phyloP scores from a whole-genome alignment of 805 yeast genomes.

The Pichia manshurica region DNA sequence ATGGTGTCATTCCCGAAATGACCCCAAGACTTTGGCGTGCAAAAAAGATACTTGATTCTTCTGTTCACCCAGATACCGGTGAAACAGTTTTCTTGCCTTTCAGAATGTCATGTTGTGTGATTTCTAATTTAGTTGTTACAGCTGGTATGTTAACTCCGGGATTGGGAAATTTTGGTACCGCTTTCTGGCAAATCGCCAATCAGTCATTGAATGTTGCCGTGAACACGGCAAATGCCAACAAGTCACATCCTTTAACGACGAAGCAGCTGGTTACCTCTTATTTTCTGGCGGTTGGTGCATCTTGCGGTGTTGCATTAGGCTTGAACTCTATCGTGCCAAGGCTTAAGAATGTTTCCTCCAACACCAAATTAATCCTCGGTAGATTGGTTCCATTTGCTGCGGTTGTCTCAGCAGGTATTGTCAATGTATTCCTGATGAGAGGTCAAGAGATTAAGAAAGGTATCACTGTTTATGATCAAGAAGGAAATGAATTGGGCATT shows the following conservation, averaged over 20 bases:
- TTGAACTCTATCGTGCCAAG: slow-evolving; percentile 87
- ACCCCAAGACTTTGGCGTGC: slow-evolving; percentile 86
- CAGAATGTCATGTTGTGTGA: slow-evolving; percentile 94
- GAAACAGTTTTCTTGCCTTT: slow-evolving; percentile 89
- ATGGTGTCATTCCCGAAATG: slow-evolving; percentile 59
- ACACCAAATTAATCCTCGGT: slow-evolving; percentile 64
- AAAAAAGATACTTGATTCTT: slow-evolving; percentile 80
- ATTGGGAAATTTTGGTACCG: slow-evolving; percentile 80
- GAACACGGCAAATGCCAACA: slow-evolving; percentile 93
- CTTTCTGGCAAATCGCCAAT: slow-evolving; percentile 97
- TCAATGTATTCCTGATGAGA: slow-evolving; percentile 95
- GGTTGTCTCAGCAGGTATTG: slow-evolving; percentile 94
- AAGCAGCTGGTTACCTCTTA: slow-evolving; percentile 74
- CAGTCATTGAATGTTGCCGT: slow-evolving; percentile 96
- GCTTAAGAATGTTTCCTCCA: slow-evolving; percentile 61
- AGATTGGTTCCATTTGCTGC: slow-evolving; percentile 98
- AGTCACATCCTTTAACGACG: slow-evolving; percentile 84
- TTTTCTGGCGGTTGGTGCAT: slow-evolving; percentile 83
- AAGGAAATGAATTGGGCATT: slow-evolving; percentile 59
- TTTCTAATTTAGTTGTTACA: slow-evolving; percentile 90
- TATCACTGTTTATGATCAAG: slow-evolving; percentile 60
- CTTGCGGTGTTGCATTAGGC: slow-evolving; percentile 94
- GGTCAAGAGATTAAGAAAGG: slow-evolving; percentile 88
- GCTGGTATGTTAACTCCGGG: slow-evolving; percentile 98
- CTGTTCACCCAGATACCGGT: slow-evolving; percentile 95